Evolutionary conservation across 768 basidiomycete species (phyloP), one percentile per base, ranked within the genome.

Genomic region (Lentinula guzmanii): DNA sequence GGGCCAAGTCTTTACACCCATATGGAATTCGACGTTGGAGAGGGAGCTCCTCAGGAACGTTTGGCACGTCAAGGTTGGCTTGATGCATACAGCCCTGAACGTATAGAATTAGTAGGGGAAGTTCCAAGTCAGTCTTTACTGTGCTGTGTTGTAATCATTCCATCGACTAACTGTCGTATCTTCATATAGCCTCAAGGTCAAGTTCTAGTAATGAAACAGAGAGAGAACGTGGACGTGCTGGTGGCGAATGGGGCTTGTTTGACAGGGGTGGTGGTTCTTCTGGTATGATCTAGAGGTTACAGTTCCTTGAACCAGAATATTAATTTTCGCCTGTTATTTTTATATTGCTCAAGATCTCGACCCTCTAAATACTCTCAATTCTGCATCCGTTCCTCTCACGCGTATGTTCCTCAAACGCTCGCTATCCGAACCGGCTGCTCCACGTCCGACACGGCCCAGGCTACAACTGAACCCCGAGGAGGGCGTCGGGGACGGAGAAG

Each of bases 391-490:
- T 10, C 56, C 58, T 24, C 45, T 59, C 21, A 50, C 58, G 2
- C 58, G 48, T 31, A 35, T 59, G 45, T 59, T 42, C 16, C 55
- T 59, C n/a, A 59, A 59, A 51, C 43, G 58, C 7, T 59, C 58
- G 21, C 18, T 43, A 2, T 59, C 58, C 5, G 58, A 48, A 28
- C 58, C 58, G 4, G 58, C 48, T n/a, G 55, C 55, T 42, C 55
- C 55, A 15, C 55, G 55, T 6, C 55, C 55, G 15, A 56, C 37
- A 11, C 10, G 55, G 15, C 55, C 55, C 5, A 56, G 55, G 31
- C 41, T 56, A 8, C 53, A 54, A n/a, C 35, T 54, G 9, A 10
- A 10, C 6, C 16, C 34, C 2, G 55, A 41, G 33, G 51, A 52
- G 13, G 15, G 15, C 13, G n/a, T 52, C 28, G 55, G 15, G 6